phyloP scores from a whole-genome alignment of 148 eudicot genomes.

The Amaranthus palmeri region DNA sequence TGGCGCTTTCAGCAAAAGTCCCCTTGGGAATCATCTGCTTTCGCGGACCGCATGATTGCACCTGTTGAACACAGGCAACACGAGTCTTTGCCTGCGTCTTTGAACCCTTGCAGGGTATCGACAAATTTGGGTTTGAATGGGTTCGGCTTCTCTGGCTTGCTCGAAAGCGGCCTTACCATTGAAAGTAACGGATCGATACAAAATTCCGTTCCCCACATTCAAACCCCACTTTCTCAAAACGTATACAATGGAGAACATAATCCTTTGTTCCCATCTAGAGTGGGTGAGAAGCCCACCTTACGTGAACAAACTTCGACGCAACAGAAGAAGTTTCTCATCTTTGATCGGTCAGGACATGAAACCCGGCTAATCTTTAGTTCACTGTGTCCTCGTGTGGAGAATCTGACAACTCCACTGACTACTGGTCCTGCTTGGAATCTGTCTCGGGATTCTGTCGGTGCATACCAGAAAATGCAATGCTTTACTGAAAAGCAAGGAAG shows the following conservation, averaged over 20 bases:
- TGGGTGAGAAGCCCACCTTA: constrained; percentile 25
- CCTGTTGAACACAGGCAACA: constrained; percentile 31
- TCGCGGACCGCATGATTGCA: constrained; percentile 32
- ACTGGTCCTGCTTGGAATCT: constrained; percentile 24
- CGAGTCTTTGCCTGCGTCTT: constrained; percentile 32
- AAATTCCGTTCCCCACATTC: constrained; percentile 22
- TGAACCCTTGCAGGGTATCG: constrained; percentile 26
- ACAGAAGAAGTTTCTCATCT: constrained; percentile 51
- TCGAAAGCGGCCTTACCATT: constrained; percentile 22
- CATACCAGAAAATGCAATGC: constrained; percentile 9
- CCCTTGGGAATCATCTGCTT: constrained; percentile 34
- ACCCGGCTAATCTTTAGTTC: constrained; percentile 47
- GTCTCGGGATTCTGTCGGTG: constrained; percentile 7
- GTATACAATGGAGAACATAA: constrained; percentile 23
- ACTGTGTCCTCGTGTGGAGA: constrained; percentile 27
- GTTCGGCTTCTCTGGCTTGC: constrained; percentile 24
- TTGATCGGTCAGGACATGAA: constrained; percentile 51
- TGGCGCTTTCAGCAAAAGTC: constrained; percentile 38
- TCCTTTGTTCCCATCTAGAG: constrained; percentile 16
- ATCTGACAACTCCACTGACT: constrained; percentile 16
- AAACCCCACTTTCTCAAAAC: constrained; percentile 18
- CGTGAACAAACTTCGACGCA: constrained; percentile 22
- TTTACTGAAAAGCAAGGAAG: constrained; percentile 3
- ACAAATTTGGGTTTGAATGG: constrained; percentile 34
- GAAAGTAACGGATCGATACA: constrained; percentile 26